phyloP scores from a whole-genome alignment of 2,329 filamentous ascomycete species.

The Aspergillus jensenii region DNA sequence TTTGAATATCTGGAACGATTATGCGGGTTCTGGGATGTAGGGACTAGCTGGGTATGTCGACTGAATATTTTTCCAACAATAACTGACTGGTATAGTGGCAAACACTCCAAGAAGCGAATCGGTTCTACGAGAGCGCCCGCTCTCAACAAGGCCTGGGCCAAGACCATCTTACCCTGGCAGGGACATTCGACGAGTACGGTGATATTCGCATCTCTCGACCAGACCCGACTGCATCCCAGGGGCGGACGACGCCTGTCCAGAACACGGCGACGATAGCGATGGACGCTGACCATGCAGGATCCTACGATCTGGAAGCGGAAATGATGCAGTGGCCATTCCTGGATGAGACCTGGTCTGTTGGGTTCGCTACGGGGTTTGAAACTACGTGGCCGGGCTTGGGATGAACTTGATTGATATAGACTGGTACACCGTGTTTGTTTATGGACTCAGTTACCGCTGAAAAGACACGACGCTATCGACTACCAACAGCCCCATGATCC shows the following conservation, averaged over 20 bases:
- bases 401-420: neutral
- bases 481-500: neutral
- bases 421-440: too few species aligned
- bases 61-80: neutral
- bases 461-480: neutral
- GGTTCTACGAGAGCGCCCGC: slow-evolving; percentile 35
- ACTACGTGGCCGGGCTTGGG: slow-evolving; percentile 27
- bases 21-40: slow-evolving; percentile 35
- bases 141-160: slow-evolving; percentile 24
- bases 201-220: slow-evolving; percentile 35
- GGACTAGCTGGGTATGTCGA: slow-evolving; percentile 32
- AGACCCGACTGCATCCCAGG: slow-evolving; percentile 11
- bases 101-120: slow-evolving; percentile 35
- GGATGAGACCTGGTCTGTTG: slow-evolving; percentile 36
- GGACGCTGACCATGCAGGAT: neutral
- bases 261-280: slow-evolving; percentile 7
- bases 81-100: slow-evolving; percentile 28
- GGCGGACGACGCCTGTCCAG: neutral
- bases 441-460: too few species aligned
- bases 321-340: slow-evolving; percentile 41
- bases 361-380: slow-evolving; percentile 34
- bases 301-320: slow-evolving; percentile 33
- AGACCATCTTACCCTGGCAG: slow-evolving; percentile 31
- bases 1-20: slow-evolving; percentile 33
- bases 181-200: slow-evolving; percentile 38